Percentiles rank a stretch among this genome's conserved stretches.
phyloP scores from a whole-genome alignment of 305 asterid species.

The Vinca major region DNA sequence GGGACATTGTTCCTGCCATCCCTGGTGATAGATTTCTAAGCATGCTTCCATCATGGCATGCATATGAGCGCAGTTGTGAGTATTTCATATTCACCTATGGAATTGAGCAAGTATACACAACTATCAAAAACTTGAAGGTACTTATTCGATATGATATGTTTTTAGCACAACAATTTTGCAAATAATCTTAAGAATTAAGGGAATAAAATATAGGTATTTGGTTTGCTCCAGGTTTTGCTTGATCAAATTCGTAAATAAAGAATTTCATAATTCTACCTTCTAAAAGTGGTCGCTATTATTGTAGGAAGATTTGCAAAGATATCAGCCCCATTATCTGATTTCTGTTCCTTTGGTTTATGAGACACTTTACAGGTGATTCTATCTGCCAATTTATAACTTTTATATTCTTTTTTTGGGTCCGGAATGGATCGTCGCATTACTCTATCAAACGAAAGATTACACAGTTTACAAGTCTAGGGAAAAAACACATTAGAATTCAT shows the following conservation, averaged over 20 bases:
- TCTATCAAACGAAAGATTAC: too few species aligned
- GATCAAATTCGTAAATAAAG: background rate
- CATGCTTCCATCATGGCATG: conserved; percentile 99
- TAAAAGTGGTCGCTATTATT: conserved; percentile 13
- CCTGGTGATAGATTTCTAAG: conserved; percentile 90
- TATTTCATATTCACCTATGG: conserved; percentile 76
- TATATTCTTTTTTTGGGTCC: too few species aligned
- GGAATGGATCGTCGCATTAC: too few species aligned
- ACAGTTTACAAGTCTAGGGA: too few species aligned
- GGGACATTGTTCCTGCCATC: conserved; percentile 81
- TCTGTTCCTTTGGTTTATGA: conserved; percentile 90
- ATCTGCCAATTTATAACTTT: background rate
- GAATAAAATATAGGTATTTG: background rate
- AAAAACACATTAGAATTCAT: too few species aligned
- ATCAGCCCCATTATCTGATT: conserved; percentile 76
- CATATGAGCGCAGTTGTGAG: conserved; percentile 84
- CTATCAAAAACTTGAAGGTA: conserved; percentile 69
- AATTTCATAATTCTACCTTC: background rate
- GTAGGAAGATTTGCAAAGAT: conserved; percentile 80
- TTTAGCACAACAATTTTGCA: background rate
- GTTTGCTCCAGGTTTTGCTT: background rate
- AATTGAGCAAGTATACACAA: conserved; percentile 73
- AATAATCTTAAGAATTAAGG: background rate
- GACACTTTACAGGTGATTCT: conserved; percentile 66
- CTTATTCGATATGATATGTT: conserved; percentile 1